Evolutionary conservation across 495 filamentous ascomycete species (phyloP).

Genomic region (Aspergillus taichungensis): DNA sequence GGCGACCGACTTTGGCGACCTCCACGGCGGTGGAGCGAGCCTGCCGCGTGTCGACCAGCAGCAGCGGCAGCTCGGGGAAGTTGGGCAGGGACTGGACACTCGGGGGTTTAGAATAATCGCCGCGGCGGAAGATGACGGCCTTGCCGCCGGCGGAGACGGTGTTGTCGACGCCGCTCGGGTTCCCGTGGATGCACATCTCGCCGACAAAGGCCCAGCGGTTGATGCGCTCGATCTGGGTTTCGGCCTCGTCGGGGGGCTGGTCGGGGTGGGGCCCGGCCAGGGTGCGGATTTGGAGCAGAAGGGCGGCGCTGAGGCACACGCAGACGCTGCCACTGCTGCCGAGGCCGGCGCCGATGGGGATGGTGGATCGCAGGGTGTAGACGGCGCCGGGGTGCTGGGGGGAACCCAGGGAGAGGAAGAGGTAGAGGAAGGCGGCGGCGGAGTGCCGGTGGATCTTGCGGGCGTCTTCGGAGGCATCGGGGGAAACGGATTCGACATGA

Average conservation of each 20-base stretch:
- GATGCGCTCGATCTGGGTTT: slow-evolving; percentile 81
- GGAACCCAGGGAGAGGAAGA: slow-evolving; percentile 80
- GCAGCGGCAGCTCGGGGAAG: slow-evolving; percentile 83
- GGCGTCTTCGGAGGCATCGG: slow-evolving; percentile 47
- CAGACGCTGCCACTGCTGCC: slow-evolving; percentile 89
- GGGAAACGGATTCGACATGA: slow-evolving; percentile 60
- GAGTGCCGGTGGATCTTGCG: slow-evolving; percentile 75
- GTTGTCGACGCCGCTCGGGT: slow-evolving; percentile 94
- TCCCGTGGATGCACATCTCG: slow-evolving; percentile 94
- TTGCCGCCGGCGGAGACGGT: slow-evolving; percentile 91
- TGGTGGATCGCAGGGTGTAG: slow-evolving; percentile 88
- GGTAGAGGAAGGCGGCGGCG: slow-evolving; percentile 81
- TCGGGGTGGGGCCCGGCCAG: slow-evolving; percentile 83
- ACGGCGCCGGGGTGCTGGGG: slow-evolving; percentile 67
- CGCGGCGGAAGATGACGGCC: slow-evolving; percentile 80
- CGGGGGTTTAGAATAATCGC: slow-evolving; percentile 69
- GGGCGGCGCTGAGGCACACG: slow-evolving; percentile 79
- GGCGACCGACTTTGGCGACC: slow-evolving; percentile 72
- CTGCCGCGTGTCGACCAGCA: slow-evolving; percentile 81
- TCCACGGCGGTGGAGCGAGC: slow-evolving; percentile 72
- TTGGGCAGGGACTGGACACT: slow-evolving; percentile 64
- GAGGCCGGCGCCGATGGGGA: slow-evolving; percentile 85
- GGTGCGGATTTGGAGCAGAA: slow-evolving; percentile 80
- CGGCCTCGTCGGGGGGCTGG: slow-evolving; percentile 72
- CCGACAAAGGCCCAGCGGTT: slow-evolving; percentile 97